Evolutionary conservation across 1,284 basidiomycete genomes (phyloP).

Genomic region (Rhodotorula sp.): DNA sequence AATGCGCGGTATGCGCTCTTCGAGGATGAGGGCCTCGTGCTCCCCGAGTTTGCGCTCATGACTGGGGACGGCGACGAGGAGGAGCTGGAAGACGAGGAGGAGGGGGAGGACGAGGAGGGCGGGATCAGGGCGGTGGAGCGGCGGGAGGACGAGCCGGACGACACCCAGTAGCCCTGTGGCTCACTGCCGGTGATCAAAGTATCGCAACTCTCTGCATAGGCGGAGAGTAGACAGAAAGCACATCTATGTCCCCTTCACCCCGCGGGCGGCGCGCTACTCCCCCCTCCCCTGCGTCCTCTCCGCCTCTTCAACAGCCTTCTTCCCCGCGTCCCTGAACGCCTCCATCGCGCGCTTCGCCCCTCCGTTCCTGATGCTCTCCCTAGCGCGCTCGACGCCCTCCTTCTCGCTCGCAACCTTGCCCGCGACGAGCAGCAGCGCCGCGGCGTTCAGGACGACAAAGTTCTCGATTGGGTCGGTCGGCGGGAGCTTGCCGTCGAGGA

Average conservation of each 20-base stretch:
- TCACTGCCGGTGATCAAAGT: neutral
- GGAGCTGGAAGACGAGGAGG: neutral
- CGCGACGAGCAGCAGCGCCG: conserved; percentile 76
- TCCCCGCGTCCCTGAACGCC: conserved; percentile 57
- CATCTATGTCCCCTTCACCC: neutral
- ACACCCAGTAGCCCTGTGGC: neutral
- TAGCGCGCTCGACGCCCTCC: conserved; percentile 72
- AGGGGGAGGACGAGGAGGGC: neutral
- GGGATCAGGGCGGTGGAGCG: neutral
- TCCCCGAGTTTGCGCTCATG: conserved; percentile 49
- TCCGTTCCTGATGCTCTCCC: conserved; percentile 70
- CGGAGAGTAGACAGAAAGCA: neutral
- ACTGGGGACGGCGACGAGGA: neutral
- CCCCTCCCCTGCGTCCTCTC: neutral
- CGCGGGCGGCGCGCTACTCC: neutral
- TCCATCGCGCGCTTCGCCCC: conserved; percentile 72
- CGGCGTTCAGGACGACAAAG: conserved; percentile 82
- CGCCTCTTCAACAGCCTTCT: neutral
- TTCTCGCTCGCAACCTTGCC: conserved; percentile 69
- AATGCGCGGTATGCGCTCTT: conserved; percentile 80
- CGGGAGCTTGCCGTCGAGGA: conserved; percentile 58
- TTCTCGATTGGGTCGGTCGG: conserved; percentile 60
- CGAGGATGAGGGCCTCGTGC: conserved; percentile 75
- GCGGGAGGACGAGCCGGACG: neutral
- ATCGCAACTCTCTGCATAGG: neutral